These are phyloP conservation scores for Lathyrus tuberosus DNA, from an alignment of 306 rosid species.

Conservation along the genomic window DNA sequence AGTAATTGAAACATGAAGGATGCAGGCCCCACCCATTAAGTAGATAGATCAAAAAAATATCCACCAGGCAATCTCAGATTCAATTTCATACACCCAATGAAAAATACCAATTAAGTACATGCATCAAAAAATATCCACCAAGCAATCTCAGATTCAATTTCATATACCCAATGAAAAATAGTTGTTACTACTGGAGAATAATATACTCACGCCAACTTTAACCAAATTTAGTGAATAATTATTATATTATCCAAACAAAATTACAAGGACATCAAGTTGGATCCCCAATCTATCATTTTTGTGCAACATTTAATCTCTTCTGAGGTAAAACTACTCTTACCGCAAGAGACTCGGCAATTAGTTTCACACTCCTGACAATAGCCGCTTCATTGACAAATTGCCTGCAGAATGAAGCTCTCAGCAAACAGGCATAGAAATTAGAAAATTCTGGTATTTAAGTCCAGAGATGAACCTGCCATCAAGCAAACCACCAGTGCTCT, in stretches of 20 bases:
- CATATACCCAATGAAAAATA: background rate
- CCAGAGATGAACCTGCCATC: conserved; percentile 72
- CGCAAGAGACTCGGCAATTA: conserved; percentile 96
- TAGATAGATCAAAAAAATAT: too few species aligned
- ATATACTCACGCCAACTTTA: background rate
- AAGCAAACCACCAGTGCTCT: conserved; percentile 82
- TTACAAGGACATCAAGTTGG: conserved; percentile 11
- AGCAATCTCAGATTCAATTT: background rate
- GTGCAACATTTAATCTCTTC: conserved; percentile 18
- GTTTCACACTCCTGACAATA: conserved; percentile 76
- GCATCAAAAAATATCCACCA: background rate
- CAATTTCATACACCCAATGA: background rate
- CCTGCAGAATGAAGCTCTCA: conserved; percentile 64
- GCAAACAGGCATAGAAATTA: conserved; percentile 39
- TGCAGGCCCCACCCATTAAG: too few species aligned
- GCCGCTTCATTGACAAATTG: conserved; percentile 67
- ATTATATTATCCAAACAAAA: background rate
- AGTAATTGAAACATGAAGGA: too few species aligned
- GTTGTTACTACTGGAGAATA: background rate
- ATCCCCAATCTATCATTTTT: conserved; percentile 6
- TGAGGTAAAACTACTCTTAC: conserved; percentile 51
- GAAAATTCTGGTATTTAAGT: conserved; percentile 33
- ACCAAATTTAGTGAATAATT: background rate
- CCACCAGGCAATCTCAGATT: too few species aligned
- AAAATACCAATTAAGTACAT: background rate